phyloP scores from a whole-genome alignment of 108 stramenopile genomes.

The Nannochloropsis gaditana region DNA sequence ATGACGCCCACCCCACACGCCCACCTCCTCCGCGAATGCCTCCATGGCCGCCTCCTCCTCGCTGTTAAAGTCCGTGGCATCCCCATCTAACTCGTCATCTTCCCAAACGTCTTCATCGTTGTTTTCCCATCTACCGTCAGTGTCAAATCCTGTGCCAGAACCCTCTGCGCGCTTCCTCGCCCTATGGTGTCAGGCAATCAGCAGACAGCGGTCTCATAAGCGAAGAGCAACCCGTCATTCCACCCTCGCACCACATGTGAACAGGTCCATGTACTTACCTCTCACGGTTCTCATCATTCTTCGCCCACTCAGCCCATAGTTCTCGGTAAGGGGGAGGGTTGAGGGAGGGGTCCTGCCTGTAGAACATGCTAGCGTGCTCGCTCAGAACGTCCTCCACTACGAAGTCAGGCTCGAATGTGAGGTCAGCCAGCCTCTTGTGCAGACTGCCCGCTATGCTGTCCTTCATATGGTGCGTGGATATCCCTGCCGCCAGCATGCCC shows the following conservation, averaged over 20 bases:
- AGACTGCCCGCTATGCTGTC: conserved; percentile 2
- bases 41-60: conserved; percentile 13
- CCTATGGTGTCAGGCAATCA: neutral
- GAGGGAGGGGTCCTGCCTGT: neutral
- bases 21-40: conserved; percentile 13
- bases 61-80: neutral
- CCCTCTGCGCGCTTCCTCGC: neutral
- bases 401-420: neutral
- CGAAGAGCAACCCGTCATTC: too few relatives aligned
- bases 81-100: neutral
- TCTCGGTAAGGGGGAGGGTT: neutral
- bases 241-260: too few relatives aligned
- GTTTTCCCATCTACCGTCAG: neutral
- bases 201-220: too few relatives aligned
- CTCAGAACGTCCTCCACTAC: conserved; percentile 11
- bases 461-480: conserved; percentile 17
- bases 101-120: neutral
- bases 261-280: neutral
- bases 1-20: neutral
- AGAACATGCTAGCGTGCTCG: conserved; percentile 9
- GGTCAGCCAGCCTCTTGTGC: neutral
- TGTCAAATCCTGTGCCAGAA: neutral
- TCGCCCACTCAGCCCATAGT: conserved; percentile 11
- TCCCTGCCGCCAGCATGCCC: conserved; percentile 8
- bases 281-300: conserved; percentile 15